Evolutionary conservation across 176 grass and related monocot species (phyloP).

Genomic region (Melocanna baccifera): DNA sequence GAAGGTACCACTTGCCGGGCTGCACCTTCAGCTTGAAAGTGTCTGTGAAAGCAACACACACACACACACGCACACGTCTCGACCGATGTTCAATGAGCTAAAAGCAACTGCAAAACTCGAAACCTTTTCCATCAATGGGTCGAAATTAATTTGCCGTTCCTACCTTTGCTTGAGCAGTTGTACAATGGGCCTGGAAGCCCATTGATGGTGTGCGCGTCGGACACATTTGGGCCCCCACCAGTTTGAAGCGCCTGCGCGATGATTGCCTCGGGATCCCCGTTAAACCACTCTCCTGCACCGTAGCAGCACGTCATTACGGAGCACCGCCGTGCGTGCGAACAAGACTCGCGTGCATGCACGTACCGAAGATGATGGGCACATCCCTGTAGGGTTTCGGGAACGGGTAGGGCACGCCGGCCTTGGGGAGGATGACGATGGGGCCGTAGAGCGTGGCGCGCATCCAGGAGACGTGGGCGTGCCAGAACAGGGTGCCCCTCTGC

Average conservation of each 20-base stretch:
- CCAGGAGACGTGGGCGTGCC: conserved; percentile 72
- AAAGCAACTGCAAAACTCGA: neutral
- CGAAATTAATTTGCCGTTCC: no score
- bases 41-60: conserved; percentile 16
- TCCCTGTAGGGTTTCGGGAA: conserved; percentile 61
- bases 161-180: conserved; percentile 64
- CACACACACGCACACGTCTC: neutral
- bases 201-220: conserved; percentile 66
- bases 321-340: neutral
- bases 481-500: conserved; percentile 61
- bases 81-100: neutral
- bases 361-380: conserved; percentile 54
- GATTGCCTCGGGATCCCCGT: conserved; percentile 50
- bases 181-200: conserved; percentile 72
- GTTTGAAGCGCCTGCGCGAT: conserved; percentile 50
- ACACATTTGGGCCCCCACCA: conserved; percentile 57
- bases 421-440: conserved; percentile 59
- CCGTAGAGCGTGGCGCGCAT: conserved; percentile 57
- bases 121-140: neutral
- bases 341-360: no score
- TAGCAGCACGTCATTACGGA: neutral
- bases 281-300: conserved; percentile 61
- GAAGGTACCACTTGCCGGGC: conserved; percentile 50
- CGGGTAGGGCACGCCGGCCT: conserved; percentile 48
- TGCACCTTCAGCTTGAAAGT: conserved; percentile 64